Conservation (phyloP, 192 early-diverging fungal species). For the Coemansia aciculifera region DNA sequence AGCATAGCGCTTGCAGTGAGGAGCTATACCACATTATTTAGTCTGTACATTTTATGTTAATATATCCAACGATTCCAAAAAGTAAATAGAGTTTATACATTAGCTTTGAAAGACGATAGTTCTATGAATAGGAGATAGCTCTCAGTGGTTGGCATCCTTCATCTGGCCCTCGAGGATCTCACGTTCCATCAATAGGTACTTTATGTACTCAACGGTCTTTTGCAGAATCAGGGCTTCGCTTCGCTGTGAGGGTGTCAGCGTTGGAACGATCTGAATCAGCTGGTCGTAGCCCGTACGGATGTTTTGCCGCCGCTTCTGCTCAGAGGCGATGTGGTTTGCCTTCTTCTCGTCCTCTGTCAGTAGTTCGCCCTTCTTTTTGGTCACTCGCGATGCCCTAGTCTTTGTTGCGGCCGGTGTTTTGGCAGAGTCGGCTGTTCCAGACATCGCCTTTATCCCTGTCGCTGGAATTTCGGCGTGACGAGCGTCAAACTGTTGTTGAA, state of each 20-base stretch:
- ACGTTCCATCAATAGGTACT: slow-evolving; percentile 62
- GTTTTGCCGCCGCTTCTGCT: slow-evolving; percentile 90
- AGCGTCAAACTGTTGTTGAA: neutral
- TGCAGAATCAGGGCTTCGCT: slow-evolving; percentile 85
- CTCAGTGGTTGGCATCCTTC: slow-evolving; percentile 18
- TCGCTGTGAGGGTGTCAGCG: slow-evolving; percentile 76
- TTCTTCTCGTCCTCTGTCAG: slow-evolving; percentile 90
- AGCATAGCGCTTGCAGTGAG: neutral
- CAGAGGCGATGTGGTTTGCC: slow-evolving; percentile 93
- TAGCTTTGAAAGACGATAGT: neutral
- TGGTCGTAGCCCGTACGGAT: slow-evolving; percentile 89
- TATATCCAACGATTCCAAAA: neutral
- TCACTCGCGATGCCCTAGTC: slow-evolving; percentile 16
- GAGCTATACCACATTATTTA: neutral
- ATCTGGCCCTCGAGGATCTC: slow-evolving; percentile 54
- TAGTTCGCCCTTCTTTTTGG: slow-evolving; percentile 63
- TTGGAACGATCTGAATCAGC: slow-evolving; percentile 84
- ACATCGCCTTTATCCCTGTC: neutral
- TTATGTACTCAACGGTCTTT: slow-evolving; percentile 79
- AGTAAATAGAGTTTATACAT: neutral
- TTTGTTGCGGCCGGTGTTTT: neutral
- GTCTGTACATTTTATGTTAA: neutral
- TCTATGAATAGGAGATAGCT: neutral
- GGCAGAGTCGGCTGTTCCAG: neutral
- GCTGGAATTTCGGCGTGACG: neutral